phyloP scores from a whole-genome alignment of 2,329 filamentous ascomycete species.

The Colletotrichum eremochloae region DNA sequence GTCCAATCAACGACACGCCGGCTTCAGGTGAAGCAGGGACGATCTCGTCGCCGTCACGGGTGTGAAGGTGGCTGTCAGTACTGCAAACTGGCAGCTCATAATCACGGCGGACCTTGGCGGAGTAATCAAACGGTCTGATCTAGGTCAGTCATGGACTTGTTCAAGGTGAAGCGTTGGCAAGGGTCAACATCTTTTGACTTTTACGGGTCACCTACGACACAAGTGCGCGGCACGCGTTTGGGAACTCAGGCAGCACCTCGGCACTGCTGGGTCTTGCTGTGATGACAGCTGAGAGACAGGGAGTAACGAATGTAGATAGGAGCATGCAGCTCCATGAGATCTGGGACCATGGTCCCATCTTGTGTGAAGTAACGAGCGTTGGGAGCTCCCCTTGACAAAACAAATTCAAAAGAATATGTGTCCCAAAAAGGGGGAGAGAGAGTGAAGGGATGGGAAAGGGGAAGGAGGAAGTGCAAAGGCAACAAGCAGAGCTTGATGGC shows the following conservation, averaged over 20 bases:
- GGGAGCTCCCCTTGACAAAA: conserved; percentile 9
- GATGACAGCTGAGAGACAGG: conserved; percentile 13
- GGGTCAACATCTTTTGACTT: not conserved
- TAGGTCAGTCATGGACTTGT: not conserved
- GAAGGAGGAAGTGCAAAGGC: conserved; percentile 1
- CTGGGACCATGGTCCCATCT: conserved; percentile 18
- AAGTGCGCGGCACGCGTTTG: not conserved
- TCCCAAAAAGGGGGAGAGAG: conserved; percentile 9
- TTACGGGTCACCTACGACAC: not conserved
- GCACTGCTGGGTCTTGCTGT: conserved; percentile 9
- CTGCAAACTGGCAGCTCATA: not conserved
- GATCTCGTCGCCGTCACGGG: not conserved
- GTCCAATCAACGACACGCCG: not conserved
- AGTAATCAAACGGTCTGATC: not conserved
- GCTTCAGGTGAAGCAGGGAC: not conserved
- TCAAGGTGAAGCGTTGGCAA: not conserved
- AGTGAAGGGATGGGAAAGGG: not conserved
- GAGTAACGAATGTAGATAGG: conserved; percentile 18
- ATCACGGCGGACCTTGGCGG: not conserved
- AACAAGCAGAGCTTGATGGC: conserved; percentile 7
- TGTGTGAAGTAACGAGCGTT: conserved; percentile 4
- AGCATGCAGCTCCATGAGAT: conserved; percentile 7
- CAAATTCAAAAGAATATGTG: conserved; percentile 9
- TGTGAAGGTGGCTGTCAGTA: not conserved
- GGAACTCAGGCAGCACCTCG: not conserved